phyloP scores from a whole-genome alignment of 148 eudicot genomes.

The Rhododendron griersonianum region DNA sequence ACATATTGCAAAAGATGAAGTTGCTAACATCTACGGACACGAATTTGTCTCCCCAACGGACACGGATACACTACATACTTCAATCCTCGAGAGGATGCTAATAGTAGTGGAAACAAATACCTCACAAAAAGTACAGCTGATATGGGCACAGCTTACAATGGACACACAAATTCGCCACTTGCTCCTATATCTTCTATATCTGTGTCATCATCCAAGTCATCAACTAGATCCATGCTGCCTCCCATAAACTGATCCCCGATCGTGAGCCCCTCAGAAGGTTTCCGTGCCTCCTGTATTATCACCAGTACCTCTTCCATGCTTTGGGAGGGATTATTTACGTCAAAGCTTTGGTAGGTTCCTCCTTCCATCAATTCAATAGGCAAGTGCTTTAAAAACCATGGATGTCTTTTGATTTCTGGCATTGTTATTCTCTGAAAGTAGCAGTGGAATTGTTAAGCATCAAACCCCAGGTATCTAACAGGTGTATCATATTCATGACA shows the following conservation, averaged over 20 bases:
- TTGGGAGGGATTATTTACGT: constrained; percentile 50
- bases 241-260: constrained; percentile 18
- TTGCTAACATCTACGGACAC: background rate
- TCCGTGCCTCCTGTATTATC: constrained; percentile 59
- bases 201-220: constrained; percentile 67
- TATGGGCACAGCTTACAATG: constrained; percentile 18
- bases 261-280: constrained; percentile 24
- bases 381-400: constrained; percentile 78
- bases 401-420: constrained; percentile 64
- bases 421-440: constrained; percentile 69
- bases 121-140: background rate
- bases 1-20: background rate
- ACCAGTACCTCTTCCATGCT: constrained; percentile 53
- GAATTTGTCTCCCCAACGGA: background rate
- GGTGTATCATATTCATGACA: background rate
- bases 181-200: constrained; percentile 61
- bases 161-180: constrained; percentile 63
- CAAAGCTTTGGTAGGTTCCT: constrained; percentile 49
- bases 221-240: constrained; percentile 63
- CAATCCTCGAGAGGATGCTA: background rate
- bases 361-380: constrained; percentile 66
- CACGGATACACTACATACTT: too few relatives aligned
- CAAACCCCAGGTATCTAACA: background rate
- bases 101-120: background rate
- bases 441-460: background rate